phyloP scores from a whole-genome alignment of 1,284 basidiomycete species.

The Moniliella sp. region DNA sequence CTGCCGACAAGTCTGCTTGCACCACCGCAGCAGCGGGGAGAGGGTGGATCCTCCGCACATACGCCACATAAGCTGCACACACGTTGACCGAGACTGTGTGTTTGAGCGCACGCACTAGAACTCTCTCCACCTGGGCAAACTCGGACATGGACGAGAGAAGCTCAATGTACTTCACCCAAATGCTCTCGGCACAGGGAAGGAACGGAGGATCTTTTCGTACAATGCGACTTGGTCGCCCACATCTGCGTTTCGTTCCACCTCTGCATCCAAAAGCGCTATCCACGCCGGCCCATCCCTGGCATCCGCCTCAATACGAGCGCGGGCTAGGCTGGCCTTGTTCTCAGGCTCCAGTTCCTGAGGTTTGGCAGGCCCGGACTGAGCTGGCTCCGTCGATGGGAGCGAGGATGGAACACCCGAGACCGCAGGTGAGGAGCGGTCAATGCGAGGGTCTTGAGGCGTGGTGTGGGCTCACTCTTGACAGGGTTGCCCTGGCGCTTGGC shows the following conservation, averaged over 20 bases:
- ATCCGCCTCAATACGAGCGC: slow-evolving; percentile 56
- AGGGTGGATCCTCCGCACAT: slow-evolving; percentile 29
- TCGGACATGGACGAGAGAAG: slow-evolving; percentile 52
- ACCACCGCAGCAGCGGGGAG: slow-evolving; percentile 19
- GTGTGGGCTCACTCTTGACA: not conserved
- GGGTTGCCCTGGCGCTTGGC: not conserved
- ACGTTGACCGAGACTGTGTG: slow-evolving; percentile 56
- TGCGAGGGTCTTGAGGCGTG: not conserved
- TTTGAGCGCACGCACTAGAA: slow-evolving; percentile 60
- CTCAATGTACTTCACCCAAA: slow-evolving; percentile 46
- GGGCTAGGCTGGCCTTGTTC: slow-evolving; percentile 52
- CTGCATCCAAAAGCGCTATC: not conserved
- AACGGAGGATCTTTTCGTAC: not conserved
- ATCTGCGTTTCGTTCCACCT: not conserved
- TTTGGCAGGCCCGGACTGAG: slow-evolving; percentile 47
- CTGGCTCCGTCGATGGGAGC: slow-evolving; percentile 37
- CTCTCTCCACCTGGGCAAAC: slow-evolving; percentile 37
- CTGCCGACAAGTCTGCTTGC: slow-evolving; percentile 42
- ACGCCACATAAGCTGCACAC: slow-evolving; percentile 46
- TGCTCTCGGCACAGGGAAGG: slow-evolving; percentile 25
- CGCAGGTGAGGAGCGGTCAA: not conserved
- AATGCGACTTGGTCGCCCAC: not conserved
- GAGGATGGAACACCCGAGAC: not conserved
- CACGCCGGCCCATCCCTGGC: not conserved
- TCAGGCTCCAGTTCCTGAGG: slow-evolving; percentile 45